Conservation (phyloP, 495 filamentous ascomycete genomes). For the Parmelia sp. region DNA sequence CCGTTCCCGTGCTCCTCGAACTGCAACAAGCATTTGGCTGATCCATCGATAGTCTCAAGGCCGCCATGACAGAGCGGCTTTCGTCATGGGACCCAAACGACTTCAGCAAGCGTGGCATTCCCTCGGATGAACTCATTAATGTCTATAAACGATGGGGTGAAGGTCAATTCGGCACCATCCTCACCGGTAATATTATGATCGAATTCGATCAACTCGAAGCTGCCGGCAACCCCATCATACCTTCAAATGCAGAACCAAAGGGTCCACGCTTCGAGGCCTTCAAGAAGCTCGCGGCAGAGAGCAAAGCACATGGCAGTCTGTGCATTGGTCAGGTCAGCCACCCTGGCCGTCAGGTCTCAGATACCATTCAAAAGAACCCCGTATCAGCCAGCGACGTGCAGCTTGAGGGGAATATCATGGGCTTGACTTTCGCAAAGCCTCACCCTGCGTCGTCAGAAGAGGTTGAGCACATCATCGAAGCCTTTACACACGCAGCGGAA, state of each 20-base stretch:
- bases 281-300: conserved; percentile 41
- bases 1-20: background rate
- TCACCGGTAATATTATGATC: conserved; percentile 60
- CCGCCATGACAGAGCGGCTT: conserved; percentile 55
- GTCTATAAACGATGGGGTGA: conserved; percentile 57
- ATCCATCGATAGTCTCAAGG: conserved; percentile 45
- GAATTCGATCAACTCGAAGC: conserved; percentile 53
- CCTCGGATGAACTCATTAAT: conserved; percentile 49
- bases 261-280: conserved; percentile 56
- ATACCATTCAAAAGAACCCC: conserved; percentile 46
- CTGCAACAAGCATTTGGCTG: background rate
- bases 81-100: conserved; percentile 50
- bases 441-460: conserved; percentile 44
- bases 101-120: conserved; percentile 48
- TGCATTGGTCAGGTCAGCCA: conserved; percentile 56
- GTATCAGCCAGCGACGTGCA: conserved; percentile 57
- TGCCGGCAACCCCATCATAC: conserved; percentile 53
- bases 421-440: conserved; percentile 45
- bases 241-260: conserved; percentile 37
- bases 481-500: conserved; percentile 52
- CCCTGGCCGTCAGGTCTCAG: conserved; percentile 52
- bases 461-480: conserved; percentile 42
- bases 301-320: conserved; percentile 49
- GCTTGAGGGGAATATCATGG: conserved; percentile 39
- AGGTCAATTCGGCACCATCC: conserved; percentile 49